These are phyloP conservation scores for Dryadomyces sulphureus DNA, from an alignment of 2,329 filamentous ascomycete genomes.

Conservation along the genomic window DNA sequence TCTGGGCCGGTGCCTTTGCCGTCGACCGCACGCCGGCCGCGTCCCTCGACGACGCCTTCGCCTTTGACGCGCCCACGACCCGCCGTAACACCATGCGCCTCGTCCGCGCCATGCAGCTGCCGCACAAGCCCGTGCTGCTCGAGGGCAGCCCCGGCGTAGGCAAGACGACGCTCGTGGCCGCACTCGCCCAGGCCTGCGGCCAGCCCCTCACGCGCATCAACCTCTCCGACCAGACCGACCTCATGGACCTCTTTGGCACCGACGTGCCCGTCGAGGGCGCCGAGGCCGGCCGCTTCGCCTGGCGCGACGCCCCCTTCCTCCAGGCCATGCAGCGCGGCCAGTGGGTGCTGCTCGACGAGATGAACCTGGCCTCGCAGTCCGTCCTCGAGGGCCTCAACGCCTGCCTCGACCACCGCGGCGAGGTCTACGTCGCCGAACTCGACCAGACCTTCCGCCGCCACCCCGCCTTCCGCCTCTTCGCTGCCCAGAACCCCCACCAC, in stretches of 20 bases:
- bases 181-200: constrained; percentile 66
- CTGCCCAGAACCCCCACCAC: constrained; percentile 93
- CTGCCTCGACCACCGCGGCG: constrained; percentile 88
- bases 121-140: constrained; percentile 71
- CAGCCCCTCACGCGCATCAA: constrained; percentile 86
- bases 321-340: constrained; percentile 93
- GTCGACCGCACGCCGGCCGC: constrained; percentile 38
- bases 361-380: constrained; percentile 95
- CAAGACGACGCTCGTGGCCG: constrained; percentile 85
- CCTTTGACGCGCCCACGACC: constrained; percentile 81
- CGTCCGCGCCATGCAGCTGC: constrained; percentile 71
- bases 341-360: constrained; percentile 95
- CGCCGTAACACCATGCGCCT: constrained; percentile 82
- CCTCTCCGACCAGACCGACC: constrained; percentile 89
- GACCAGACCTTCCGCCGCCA: constrained; percentile 89
- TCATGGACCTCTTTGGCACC: constrained; percentile 94
- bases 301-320: constrained; percentile 90
- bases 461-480: constrained; percentile 83
- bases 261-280: constrained; percentile 93
- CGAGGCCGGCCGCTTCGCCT: constrained; percentile 78
- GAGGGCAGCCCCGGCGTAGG: constrained; percentile 97
- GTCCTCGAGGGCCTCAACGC: constrained; percentile 93
- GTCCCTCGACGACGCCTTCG: constrained; percentile 42
- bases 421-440: constrained; percentile 89
- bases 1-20: constrained; percentile 64